These are phyloP conservation scores for Leucocoprinus leucothites DNA, from an alignment of 768 basidiomycete species.

Conservation along the genomic window DNA sequence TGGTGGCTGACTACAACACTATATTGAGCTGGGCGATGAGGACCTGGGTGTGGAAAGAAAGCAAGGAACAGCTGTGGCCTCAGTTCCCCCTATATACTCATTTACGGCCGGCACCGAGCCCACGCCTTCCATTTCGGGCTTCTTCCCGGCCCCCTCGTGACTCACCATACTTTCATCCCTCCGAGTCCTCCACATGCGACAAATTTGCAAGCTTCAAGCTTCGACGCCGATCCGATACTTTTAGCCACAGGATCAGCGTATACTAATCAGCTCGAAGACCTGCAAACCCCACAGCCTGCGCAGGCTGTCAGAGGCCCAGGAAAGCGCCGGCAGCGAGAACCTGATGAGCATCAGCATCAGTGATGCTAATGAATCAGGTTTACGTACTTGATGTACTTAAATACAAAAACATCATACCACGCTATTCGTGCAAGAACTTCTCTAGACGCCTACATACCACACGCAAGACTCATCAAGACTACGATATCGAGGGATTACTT, in stretches of 20 bases:
- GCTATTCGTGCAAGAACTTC: no score
- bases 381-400: no score
- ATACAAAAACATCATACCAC: no score
- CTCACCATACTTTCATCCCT: background rate
- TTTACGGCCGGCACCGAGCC: slow-evolving; percentile 11
- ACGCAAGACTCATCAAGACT: no score
- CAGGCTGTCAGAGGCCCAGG: no score
- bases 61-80: background rate
- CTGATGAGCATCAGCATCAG: no score
- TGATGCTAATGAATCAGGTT: no score
- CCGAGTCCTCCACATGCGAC: background rate
- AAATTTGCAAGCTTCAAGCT: background rate
- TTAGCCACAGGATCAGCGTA: background rate
- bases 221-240: background rate
- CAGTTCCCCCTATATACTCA: slow-evolving; percentile 12
- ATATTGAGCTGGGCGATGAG: slow-evolving; percentile 6
- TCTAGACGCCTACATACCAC: no score
- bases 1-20: slow-evolving; percentile 19
- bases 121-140: slow-evolving; percentile 7
- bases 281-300: no score
- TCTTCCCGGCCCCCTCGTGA: slow-evolving; percentile 9
- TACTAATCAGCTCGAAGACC: background rate
- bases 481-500: no score
- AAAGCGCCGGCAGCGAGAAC: no score
- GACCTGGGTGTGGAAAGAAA: slow-evolving; percentile 13